Conservation (phyloP, 73 alveolate species). For the Paramecium sonneborni region DNA sequence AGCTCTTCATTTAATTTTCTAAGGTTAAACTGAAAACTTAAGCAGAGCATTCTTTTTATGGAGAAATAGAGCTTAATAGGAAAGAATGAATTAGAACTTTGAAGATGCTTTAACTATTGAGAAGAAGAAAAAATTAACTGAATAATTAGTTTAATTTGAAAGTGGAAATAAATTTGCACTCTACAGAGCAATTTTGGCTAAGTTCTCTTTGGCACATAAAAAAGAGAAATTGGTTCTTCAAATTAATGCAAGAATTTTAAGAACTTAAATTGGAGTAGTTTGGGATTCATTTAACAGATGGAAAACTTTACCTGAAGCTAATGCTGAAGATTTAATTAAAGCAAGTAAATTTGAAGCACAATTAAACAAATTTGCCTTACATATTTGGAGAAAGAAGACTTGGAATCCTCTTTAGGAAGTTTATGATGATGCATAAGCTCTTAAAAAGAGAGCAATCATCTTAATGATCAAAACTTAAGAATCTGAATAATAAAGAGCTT, state of each 20-base stretch:
- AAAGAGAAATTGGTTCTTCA: constrained; percentile 3
- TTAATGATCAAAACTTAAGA: not conserved
- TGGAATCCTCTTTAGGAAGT: constrained; percentile 28
- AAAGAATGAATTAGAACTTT: not conserved
- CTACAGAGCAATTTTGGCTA: not conserved
- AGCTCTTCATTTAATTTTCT: not conserved
- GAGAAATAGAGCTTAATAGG: not conserved
- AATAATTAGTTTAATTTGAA: not conserved
- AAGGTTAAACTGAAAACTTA: not conserved
- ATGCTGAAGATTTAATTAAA: not conserved
- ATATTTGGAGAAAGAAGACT: not conserved
- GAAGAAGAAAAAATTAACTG: not conserved
- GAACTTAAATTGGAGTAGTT: constrained; percentile 23
- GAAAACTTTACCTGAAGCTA: not conserved
- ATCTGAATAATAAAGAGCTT: constrained; percentile 11
- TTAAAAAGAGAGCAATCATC: not conserved
- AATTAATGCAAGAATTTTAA: not conserved
- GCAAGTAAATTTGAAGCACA: constrained; percentile 14
- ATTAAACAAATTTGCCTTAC: not conserved
- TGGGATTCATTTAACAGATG: constrained; percentile 19
- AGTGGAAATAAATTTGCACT: not conserved
- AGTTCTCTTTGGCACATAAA: not conserved
- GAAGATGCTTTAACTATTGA: not conserved
- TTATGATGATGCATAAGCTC: constrained; percentile 5
- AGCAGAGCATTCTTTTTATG: constrained; percentile 19